A percentile compares a stretch with the other conserved stretches of the same genome.
Conservation (phyloP, 78 protist species). For the Anaeramoeba flamelloides region DNA sequence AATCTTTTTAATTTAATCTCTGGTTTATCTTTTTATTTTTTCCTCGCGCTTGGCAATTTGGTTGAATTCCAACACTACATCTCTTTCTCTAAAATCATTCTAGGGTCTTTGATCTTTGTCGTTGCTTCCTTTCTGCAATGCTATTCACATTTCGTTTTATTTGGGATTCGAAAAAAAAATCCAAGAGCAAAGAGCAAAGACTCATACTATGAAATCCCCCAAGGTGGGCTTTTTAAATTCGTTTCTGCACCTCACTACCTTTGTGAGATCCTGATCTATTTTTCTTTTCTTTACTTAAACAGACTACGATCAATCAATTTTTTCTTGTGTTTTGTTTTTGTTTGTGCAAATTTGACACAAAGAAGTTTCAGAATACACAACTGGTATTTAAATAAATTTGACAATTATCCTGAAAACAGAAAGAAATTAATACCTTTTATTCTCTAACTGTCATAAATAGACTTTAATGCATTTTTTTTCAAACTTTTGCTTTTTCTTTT, state of each 20-base stretch:
- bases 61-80: neutral
- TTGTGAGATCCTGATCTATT: neutral
- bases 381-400: neutral
- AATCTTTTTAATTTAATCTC: neutral
- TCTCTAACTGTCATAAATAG: no score
- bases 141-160: neutral
- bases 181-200: neutral
- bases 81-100: neutral
- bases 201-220: neutral
- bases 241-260: neutral
- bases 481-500: no score
- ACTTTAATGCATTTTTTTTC: no score
- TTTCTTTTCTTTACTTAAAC: neutral
- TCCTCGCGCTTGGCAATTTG: neutral
- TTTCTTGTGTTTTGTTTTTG: neutral
- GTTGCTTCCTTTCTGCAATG: neutral
- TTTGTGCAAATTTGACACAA: neutral
- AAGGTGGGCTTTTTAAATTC: neutral
- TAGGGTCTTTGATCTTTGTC: neutral
- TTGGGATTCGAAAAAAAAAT: neutral
- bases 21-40: neutral
- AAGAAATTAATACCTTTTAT: constrained; percentile 1
- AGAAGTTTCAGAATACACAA: neutral
- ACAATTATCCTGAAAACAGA: neutral
- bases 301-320: neutral